Percentiles rank a stretch among this genome's conserved stretches.
Evolutionary conservation across 2,329 filamentous ascomycete species (phyloP).

Genomic region (Botrytis squamosa): DNA sequence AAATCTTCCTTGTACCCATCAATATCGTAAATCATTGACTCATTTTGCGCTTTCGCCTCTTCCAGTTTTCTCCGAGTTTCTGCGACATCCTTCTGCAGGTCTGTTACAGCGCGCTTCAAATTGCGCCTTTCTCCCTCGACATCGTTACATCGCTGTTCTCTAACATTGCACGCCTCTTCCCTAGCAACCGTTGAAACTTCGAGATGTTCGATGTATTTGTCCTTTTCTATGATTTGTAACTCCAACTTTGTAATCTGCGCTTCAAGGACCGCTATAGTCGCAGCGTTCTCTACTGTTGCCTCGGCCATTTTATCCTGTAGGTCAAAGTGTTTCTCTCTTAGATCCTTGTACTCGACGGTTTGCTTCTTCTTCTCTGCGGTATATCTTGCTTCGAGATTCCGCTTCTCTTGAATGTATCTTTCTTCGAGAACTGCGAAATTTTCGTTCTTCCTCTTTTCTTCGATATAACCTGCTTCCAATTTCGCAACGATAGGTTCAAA

Average conservation of each 20-base stretch:
- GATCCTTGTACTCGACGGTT: background rate
- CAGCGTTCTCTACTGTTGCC: accelerated
- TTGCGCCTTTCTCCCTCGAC: background rate
- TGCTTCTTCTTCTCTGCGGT: background rate
- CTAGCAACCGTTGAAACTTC: background rate
- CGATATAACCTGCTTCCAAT: background rate
- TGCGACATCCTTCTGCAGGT: accelerated
- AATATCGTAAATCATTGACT: accelerated
- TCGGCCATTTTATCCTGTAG: background rate
- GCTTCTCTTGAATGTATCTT: background rate
- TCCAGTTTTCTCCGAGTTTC: too few relatives aligned
- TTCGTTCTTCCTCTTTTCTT: background rate
- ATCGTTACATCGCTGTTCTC: background rate
- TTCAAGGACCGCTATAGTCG: background rate
- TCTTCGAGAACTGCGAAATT: background rate
- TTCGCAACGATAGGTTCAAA: background rate
- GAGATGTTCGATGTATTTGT: background rate
- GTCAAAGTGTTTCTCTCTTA: background rate
- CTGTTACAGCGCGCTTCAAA: background rate
- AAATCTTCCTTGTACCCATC: accelerated
- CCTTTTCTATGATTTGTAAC: accelerated
- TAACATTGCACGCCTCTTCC: background rate
- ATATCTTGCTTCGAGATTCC: constrained; percentile 7
- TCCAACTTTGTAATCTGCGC: background rate
- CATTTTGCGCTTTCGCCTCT: background rate